Evolutionary conservation across 2,329 filamentous ascomycete species (phyloP).

Genomic region (Ambrosiella cleistominuta): DNA sequence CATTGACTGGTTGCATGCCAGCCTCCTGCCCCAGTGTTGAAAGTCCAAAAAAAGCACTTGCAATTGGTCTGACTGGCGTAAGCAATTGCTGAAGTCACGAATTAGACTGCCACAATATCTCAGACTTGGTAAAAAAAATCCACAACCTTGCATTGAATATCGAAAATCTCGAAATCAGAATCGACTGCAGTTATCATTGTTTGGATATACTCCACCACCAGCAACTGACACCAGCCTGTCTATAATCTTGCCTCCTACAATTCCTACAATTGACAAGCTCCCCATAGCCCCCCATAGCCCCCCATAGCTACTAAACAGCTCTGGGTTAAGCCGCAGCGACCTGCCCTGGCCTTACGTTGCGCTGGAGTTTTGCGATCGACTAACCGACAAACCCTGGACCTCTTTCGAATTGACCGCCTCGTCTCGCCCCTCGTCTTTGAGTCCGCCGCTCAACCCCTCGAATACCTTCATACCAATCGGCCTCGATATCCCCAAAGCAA

Average conservation of each 20-base stretch:
- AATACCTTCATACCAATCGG: neutral
- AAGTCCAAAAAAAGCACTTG: neutral
- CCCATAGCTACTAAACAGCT: neutral
- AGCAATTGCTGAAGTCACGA: neutral
- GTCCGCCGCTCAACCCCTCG: neutral
- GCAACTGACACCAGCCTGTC: too few relatives aligned
- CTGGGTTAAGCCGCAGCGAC: neutral
- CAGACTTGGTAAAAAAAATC: neutral
- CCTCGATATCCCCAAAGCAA: neutral
- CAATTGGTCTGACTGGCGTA: neutral
- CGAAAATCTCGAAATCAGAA: too few relatives aligned
- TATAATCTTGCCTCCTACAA: too few relatives aligned
- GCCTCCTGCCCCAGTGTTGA: neutral
- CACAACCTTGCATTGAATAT: neutral
- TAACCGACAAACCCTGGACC: neutral
- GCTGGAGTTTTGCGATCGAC: slow-evolving; percentile 5
- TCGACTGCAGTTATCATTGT: too few relatives aligned
- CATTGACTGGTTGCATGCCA: neutral
- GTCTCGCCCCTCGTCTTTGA: slow-evolving; percentile 1
- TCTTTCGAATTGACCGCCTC: slow-evolving; percentile 4
- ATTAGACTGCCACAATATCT: too few relatives aligned
- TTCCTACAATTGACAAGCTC: too few relatives aligned
- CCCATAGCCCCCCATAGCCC: neutral
- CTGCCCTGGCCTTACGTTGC: neutral
- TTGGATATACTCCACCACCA: too few relatives aligned